A percentile compares a stretch with the other conserved stretches of the same genome.
These are phyloP conservation scores for Postia placenta DNA, from an alignment of 768 basidiomycete genomes.

Conservation along the genomic window DNA sequence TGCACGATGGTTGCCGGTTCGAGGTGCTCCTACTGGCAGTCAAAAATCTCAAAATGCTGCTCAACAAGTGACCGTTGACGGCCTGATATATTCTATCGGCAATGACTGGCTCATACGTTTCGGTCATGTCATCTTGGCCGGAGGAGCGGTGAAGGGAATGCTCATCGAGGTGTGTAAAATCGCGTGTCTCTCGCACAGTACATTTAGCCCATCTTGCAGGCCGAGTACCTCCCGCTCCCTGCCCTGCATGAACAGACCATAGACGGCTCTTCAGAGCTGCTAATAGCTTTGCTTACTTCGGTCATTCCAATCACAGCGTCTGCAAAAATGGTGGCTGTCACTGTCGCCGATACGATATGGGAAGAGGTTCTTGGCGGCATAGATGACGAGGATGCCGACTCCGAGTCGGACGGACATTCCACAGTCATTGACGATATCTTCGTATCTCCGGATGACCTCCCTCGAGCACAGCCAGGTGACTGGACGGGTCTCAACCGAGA, in stretches of 20 bases:
- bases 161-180: slow-evolving; percentile 58
- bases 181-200: background rate
- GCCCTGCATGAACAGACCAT: slow-evolving; percentile 55
- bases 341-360: slow-evolving; percentile 74
- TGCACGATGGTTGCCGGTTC: slow-evolving; percentile 69
- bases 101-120: slow-evolving; percentile 78
- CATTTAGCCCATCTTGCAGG: slow-evolving; percentile 34
- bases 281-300: slow-evolving; percentile 70
- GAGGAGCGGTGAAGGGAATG: slow-evolving; percentile 78
- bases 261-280: slow-evolving; percentile 65
- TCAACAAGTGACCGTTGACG: slow-evolving; percentile 70
- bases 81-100: slow-evolving; percentile 68
- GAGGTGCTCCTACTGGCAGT: slow-evolving; percentile 19
- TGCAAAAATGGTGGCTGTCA: slow-evolving; percentile 72
- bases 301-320: slow-evolving; percentile 69
- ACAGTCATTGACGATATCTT: slow-evolving; percentile 48
- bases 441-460: slow-evolving; percentile 48
- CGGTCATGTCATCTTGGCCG: slow-evolving; percentile 71
- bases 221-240: slow-evolving; percentile 77
- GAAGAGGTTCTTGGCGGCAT: slow-evolving; percentile 75
- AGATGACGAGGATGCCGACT: slow-evolving; percentile 42
- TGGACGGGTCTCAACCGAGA: slow-evolving; percentile 80
- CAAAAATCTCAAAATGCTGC: slow-evolving; percentile 45
- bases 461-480: slow-evolving; percentile 48
- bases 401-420: slow-evolving; percentile 17